Conservation (phyloP, 75 land plant species). For the Picea glauca region DNA sequence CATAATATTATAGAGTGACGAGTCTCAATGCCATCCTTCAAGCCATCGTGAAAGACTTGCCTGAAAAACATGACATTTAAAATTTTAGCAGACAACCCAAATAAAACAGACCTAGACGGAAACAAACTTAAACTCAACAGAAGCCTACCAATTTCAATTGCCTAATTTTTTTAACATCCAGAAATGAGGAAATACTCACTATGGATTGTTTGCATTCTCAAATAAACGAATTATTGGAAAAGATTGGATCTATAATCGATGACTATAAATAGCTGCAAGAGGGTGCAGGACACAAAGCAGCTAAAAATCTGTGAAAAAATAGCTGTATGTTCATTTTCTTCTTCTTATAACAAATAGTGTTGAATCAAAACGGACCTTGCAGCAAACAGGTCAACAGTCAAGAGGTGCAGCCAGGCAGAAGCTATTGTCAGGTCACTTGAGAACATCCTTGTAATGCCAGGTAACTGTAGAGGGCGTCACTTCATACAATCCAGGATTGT, state of each 20-base stretch:
- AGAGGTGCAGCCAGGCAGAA: conserved; percentile 96
- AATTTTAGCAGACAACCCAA: neutral
- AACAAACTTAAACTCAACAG: neutral
- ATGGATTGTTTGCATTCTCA: neutral
- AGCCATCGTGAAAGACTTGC: conserved; percentile 86
- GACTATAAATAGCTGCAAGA: neutral
- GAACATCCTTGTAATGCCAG: conserved; percentile 89
- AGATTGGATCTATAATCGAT: neutral
- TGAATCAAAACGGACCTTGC: conserved; percentile 60
- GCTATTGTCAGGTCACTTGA: conserved; percentile 82
- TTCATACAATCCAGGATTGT: neutral
- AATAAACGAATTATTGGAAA: neutral
- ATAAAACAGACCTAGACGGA: neutral
- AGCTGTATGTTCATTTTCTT: conserved; percentile 6
- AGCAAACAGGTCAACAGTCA: conserved; percentile 89
- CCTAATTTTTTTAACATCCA: neutral
- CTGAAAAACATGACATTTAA: conserved; percentile 26
- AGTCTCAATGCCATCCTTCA: conserved; percentile 73
- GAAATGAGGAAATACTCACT: conserved; percentile 6
- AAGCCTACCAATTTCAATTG: neutral
- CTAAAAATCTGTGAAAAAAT: neutral
- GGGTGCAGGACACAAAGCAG: neutral
- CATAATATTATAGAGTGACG: conserved; percentile 89
- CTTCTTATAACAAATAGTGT: neutral
- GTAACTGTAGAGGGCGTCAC: conserved; percentile 49